Percentiles rank a stretch among this genome's conserved stretches.
phyloP scores from a whole-genome alignment of 192 early-diverging fungal species.

The Coemansia javaensis region DNA sequence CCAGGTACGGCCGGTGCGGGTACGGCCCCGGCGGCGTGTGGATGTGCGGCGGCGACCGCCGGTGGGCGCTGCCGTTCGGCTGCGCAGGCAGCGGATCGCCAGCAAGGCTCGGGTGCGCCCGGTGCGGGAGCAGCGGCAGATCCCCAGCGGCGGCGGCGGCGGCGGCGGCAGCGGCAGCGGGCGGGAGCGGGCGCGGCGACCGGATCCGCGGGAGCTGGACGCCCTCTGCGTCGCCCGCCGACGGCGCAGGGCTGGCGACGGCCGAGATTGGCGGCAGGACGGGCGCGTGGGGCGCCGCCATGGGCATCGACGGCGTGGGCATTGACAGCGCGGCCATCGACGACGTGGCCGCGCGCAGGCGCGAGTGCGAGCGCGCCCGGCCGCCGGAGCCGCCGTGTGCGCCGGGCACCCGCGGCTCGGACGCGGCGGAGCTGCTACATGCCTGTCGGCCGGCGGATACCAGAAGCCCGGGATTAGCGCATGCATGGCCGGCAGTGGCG shows the following conservation, averaged over 20 bases:
- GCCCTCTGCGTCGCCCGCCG: neutral
- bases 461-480: too few species aligned
- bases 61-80: neutral
- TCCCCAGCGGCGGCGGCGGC: slow-evolving; percentile 16
- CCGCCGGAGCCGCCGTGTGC: too few species aligned
- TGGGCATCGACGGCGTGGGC: neutral
- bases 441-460: too few species aligned
- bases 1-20: slow-evolving; percentile 1
- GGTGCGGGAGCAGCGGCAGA: slow-evolving; percentile 26
- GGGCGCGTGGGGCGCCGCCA: neutral
- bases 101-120: slow-evolving; percentile 30
- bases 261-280: slow-evolving; percentile 33
- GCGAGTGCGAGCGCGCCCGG: slow-evolving; percentile 2
- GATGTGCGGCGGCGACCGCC: slow-evolving; percentile 3
- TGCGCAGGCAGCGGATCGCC: slow-evolving; percentile 5
- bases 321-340: too few species aligned
- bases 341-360: slow-evolving; percentile 3
- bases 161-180: too few species aligned
- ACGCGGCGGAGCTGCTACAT: too few species aligned
- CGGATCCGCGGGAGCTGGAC: slow-evolving; percentile 36
- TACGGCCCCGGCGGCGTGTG: slow-evolving; percentile 2
- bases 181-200: slow-evolving; percentile 24
- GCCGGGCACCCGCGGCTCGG: too few species aligned
- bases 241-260: neutral
- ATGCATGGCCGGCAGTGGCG: too few species aligned